phyloP scores from a whole-genome alignment of 2,329 filamentous ascomycete genomes.

The Phialophora macrospora region DNA sequence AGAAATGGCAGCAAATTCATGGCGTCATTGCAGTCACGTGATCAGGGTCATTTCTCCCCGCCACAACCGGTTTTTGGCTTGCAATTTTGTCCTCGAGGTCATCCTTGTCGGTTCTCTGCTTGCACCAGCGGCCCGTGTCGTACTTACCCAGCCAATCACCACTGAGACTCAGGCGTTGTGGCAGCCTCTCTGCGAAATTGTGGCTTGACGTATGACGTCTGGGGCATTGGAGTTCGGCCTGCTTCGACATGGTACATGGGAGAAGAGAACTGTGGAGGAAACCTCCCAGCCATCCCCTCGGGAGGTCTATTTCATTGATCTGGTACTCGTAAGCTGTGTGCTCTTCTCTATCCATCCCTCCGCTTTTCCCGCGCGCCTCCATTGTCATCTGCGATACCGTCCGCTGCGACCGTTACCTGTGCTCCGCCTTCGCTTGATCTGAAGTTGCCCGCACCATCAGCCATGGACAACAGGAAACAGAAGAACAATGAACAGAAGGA shows the following conservation, averaged over 20 bases:
- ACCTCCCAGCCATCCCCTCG: slow-evolving; percentile 2
- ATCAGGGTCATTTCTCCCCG: slow-evolving; percentile 13
- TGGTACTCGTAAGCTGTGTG: background rate
- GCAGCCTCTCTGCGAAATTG: slow-evolving; percentile 9
- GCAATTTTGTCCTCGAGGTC: background rate
- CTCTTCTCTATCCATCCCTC: background rate
- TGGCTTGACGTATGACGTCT: slow-evolving; percentile 30
- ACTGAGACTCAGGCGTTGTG: slow-evolving; percentile 2
- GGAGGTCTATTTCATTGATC: background rate
- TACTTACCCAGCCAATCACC: background rate
- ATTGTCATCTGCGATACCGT: background rate
- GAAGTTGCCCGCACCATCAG: background rate
- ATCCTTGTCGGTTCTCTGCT: slow-evolving; percentile 13
- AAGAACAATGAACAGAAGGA: slow-evolving; percentile 39
- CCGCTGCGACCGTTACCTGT: background rate
- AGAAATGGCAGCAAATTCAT: background rate
- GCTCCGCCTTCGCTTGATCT: background rate
- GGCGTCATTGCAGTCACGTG: slow-evolving; percentile 8
- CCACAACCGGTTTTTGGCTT: slow-evolving; percentile 33
- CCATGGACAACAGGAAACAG: slow-evolving; percentile 35
- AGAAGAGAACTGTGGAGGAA: background rate
- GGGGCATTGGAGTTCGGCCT: background rate
- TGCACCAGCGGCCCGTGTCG: background rate
- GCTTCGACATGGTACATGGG: slow-evolving; percentile 26
- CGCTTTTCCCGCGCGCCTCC: background rate